Base-by-base conservation (phyloP, 441 rosid species). In the Corymbia calophylla region DNA sequence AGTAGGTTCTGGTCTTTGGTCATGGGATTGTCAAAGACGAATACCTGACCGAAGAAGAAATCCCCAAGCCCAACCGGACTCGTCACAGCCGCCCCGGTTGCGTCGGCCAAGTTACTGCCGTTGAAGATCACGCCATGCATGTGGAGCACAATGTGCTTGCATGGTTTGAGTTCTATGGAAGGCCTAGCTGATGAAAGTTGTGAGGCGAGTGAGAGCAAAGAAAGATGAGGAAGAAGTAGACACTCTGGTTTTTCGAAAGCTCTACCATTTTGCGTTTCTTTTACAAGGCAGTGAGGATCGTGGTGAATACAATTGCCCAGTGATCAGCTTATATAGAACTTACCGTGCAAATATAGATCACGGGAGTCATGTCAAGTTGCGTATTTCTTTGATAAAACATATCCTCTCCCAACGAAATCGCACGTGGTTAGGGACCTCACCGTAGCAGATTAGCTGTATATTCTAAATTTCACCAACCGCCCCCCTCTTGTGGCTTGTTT, bases 1-100 rank as follows among this genome's bases (percentile, higher is more conserved):
- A 32, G 87, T 23, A 92, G 89, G 54, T 84, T 88, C 17, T 87
- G 58, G 49, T 93, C 93, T 29, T 55, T 53, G 0, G 94, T 93
- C 51, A 93, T 60, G 1, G 94, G 94, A 86, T 92, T 93, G 54
- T 93, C 92, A 68, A 92, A 93, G 49, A 94, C 91, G 8, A 80
- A 86, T 53, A 94, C 87, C 94, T 84, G 89, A 32, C 96, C 92
- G 6, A 93, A 92, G 3, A 68, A 9, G 58, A 32, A 80, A 86
- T 92, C 17, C 14, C 90, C 93, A 7, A 93, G 91, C 29, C 89
- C 66, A 10, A 94, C 89, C 10, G 44, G 48, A 64, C 88, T 88
- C 8, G 91, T 86, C 2, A 44, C 51, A 3, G 89, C 32, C 0
- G 91, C 93, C 2, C 93, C 89, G 8, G 94, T 93, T 56, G 93